Percentiles rank a stretch among this genome's conserved stretches.
Conservation (phyloP, 257 asterid genomes). For the Nicotiana paniculata region DNA sequence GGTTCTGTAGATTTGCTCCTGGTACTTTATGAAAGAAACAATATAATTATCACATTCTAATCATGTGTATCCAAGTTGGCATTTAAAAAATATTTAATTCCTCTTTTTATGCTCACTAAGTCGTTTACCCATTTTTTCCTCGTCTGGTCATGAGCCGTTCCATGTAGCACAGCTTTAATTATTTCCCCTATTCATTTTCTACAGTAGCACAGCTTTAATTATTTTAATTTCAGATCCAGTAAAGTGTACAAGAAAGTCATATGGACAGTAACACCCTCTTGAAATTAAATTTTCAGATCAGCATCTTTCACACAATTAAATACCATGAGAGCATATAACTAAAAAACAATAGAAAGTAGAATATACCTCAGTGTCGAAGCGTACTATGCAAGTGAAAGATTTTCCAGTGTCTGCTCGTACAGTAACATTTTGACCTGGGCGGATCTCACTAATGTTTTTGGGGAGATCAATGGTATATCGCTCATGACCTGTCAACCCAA, state of each 20-base stretch:
- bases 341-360: background rate
- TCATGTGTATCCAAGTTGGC: background rate
- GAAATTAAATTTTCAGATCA: background rate
- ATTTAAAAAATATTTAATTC: background rate
- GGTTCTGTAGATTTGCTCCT: too few species aligned
- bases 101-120: background rate
- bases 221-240: background rate
- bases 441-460: conserved; percentile 41
- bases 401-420: conserved; percentile 51
- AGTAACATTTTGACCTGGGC: conserved; percentile 64
- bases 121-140: background rate
- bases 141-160: background rate
- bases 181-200: background rate
- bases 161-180: background rate
- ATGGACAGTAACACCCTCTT: background rate
- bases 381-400: conserved; percentile 63
- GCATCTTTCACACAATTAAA: background rate
- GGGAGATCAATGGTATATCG: conserved; percentile 67
- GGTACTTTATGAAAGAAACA: background rate
- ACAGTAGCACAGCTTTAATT: background rate
- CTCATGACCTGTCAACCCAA: conserved; percentile 67
- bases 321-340: too few species aligned
- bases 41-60: background rate
- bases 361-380: conserved; percentile 70
- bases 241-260: background rate